A percentile compares a stretch with the other conserved stretches of the same genome.
phyloP scores from a whole-genome alignment of 805 yeast species.

The Diddensiella transvaalensis region DNA sequence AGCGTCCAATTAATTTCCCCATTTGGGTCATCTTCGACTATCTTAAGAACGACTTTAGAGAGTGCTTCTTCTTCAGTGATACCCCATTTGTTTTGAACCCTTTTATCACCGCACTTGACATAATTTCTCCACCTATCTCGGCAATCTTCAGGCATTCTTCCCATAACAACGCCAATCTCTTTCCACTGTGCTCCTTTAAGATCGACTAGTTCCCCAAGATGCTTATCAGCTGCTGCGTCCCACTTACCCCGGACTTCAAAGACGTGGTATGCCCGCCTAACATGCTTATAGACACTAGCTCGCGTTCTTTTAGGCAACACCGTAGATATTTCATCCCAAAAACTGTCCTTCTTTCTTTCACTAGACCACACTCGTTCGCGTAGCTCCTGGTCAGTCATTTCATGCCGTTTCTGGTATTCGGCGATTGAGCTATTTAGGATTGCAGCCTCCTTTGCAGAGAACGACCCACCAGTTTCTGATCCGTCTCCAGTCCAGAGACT shows the following conservation, averaged over 20 bases:
- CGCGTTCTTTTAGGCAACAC: constrained; percentile 83
- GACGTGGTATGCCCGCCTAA: constrained; percentile 82
- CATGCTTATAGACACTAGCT: constrained; percentile 90
- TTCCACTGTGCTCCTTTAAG: constrained; percentile 86
- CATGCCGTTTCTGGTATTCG: constrained; percentile 62
- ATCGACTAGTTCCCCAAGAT: constrained; percentile 57
- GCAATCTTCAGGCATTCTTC: constrained; percentile 97
- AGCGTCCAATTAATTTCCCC: constrained; percentile 78
- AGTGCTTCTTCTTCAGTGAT: constrained; percentile 64
- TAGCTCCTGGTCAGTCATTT: constrained; percentile 60
- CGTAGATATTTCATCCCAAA: constrained; percentile 79
- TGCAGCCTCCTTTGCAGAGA: constrained; percentile 60
- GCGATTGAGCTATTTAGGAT: constrained; percentile 71
- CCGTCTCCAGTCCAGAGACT: constrained; percentile 29
- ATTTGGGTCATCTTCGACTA: constrained; percentile 40
- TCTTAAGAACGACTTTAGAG: constrained; percentile 49
- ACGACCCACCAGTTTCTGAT: constrained; percentile 37
- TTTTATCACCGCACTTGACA: constrained; percentile 79
- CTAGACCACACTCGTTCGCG: constrained; percentile 86
- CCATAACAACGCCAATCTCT: constrained; percentile 69
- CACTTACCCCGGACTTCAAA: constrained; percentile 88
- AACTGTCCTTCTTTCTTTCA: constrained; percentile 79
- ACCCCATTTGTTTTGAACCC: constrained; percentile 80
- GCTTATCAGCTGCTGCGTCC: constrained; percentile 77
- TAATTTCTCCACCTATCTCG: constrained; percentile 96